Evolutionary conservation across 257 asterid species (phyloP), one percentile per base, ranked within the genome.

Genomic region (Striga asiatica): DNA sequence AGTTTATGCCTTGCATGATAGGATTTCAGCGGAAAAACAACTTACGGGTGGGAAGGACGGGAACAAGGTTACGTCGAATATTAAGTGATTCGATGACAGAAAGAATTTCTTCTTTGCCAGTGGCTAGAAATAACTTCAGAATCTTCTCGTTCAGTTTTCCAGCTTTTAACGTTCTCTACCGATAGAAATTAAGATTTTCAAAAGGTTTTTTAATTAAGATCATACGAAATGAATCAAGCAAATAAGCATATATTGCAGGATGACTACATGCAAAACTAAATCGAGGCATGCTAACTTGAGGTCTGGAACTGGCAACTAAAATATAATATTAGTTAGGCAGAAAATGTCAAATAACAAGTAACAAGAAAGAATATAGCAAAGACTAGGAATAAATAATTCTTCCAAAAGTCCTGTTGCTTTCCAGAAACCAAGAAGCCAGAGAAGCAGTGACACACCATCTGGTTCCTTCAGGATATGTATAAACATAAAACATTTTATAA

Each of bases 91-190:
- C 69, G 38, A 88, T 76, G 50, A 74, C 58, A 43, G 89, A 71
- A 71, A 81, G 76, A 60, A 92, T 61, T 80, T 88, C 99, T 70
- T 88, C 95, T 67, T 81, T 84, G 51, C 91, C 99, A 50, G 95
- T 78, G 54, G 93, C 84, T 62, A 79, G 50, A 66, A 88, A 92
- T 68, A 92, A 67, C 75, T 79, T 88, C 84, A 92, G 60, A 64
- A 88, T 76, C 83, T 60, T 82, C 76, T 92, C 97, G 53, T 79
- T 92, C 70, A 92, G 78, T 72, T 92, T 92, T 58, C 97, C 99
- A 66, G 97, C 94, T 66, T 74, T 73, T 65, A 92, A 65, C 32
- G 89, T 88, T 76, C 84, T 81, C 99, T 92, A 83, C n/a, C 54
- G 48, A 64, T 49, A 14, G 42, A 62, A 68, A 35, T 65, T 45